Percentiles rank a stretch among this genome's conserved stretches.
phyloP scores from a whole-genome alignment of 192 early-diverging fungal species.

The Gonapodya sp. region DNA sequence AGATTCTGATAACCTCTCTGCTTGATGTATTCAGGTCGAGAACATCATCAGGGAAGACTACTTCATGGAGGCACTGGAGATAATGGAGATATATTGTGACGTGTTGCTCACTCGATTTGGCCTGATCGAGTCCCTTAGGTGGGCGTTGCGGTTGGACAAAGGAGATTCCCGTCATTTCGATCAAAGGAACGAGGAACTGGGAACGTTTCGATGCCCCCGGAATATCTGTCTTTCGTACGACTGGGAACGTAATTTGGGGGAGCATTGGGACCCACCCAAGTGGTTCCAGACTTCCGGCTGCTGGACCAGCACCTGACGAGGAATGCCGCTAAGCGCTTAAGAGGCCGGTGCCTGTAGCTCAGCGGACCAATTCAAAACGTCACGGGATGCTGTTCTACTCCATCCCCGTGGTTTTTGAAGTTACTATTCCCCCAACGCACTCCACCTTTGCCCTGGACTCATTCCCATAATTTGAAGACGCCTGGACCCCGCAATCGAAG shows the following conservation, averaged over 20 bases:
- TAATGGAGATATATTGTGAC: constrained; percentile 86
- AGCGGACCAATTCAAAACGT: no score
- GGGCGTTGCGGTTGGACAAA: constrained; percentile 15
- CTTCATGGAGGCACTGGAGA: constrained; percentile 85
- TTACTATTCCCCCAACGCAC: no score
- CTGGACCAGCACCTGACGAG: no score
- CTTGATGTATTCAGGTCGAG: constrained; percentile 40
- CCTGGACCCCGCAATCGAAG: constrained; percentile 63
- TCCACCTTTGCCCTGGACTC: no score
- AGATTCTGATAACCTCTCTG: background rate
- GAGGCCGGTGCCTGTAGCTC: no score
- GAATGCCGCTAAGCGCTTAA: no score
- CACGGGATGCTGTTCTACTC: no score
- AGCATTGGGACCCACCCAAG: no score
- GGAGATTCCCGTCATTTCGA: background rate
- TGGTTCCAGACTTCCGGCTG: no score
- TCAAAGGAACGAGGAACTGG: background rate
- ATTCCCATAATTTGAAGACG: no score
- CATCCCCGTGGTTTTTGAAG: no score
- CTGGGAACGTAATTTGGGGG: background rate
- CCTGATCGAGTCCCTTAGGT: constrained; percentile 72
- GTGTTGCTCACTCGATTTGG: constrained; percentile 78
- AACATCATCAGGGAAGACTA: constrained; percentile 93
- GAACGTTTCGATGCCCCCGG: background rate
- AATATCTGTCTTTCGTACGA: background rate